Evolutionary conservation across 164 flowering plant genomes (phyloP), one percentile per base, ranked within the genome.

Genomic region (Liriodendron chinense): DNA sequence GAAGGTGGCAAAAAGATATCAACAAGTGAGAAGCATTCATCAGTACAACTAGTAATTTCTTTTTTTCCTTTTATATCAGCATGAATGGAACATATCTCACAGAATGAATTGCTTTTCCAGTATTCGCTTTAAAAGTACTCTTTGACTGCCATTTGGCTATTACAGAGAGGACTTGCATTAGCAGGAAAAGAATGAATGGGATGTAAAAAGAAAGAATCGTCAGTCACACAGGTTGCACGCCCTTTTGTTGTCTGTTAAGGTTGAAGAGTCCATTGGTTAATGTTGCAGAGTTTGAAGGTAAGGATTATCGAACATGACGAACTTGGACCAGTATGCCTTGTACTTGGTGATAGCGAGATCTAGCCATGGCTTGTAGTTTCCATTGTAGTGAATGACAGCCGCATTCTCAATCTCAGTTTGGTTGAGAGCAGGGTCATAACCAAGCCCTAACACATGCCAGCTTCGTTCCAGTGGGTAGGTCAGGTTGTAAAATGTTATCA

Each of bases 341-440:
- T 92, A 96, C 85, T 96, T 94, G 75, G 85, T 70, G 34, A 91
- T 80, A 13, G 98, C 98, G 61, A 96, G 83, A 81, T 91, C 96
- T 79, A 96, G 83, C 99, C 99, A 94, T 10, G 98, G 99, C 80
- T 96, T 96, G 84, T 94, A 89, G 80, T 96, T 94, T 49, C 98
- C 98, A 59, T 96, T 96, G 87, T 94, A 96, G 77, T 96, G 98
- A 43, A 96, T 72, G 47, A 96, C 99, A 6, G 89, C 98, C 4
- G 90, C 99, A 82, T 92, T 87, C 43, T 90, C 88, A 71, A 92
- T 92, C 84, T 85, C 96, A 3, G 98, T 96, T 71, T 82, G 85
- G 79, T 94, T 92, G n/a, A 96, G 88, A 14, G 97, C 98, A 12
- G 97, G 96, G 75, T 96, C 99, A 76, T 96, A 96, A 47, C 99